These are phyloP conservation scores for Trichoderma sp. DNA, from an alignment of 2,329 filamentous ascomycete species.

Conservation along the genomic window DNA sequence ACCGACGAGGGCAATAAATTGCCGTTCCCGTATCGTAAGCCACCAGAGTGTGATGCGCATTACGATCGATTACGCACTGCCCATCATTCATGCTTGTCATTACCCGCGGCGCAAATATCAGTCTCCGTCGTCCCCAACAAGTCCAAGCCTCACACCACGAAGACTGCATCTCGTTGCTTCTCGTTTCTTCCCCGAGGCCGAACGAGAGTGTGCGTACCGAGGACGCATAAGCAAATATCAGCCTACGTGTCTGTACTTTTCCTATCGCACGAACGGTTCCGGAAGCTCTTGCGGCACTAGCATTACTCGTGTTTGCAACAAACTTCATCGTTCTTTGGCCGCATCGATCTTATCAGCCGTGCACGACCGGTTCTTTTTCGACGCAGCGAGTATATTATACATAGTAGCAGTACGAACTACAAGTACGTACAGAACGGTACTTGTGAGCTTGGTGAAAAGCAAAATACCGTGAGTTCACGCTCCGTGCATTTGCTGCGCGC, in stretches of 20 bases:
- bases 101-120: slow-evolving; percentile 15
- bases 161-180: not conserved
- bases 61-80: not conserved
- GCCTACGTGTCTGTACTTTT: not conserved
- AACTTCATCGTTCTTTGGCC: not conserved
- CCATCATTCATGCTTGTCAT: not conserved
- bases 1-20: not conserved
- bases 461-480: slow-evolving; percentile 4
- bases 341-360: not conserved
- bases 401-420: not conserved
- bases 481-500: slow-evolving; percentile 3
- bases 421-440: not conserved
- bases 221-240: slow-evolving; percentile 5
- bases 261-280: not conserved
- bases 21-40: too few relatives aligned
- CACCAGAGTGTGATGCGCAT: slow-evolving; percentile 3
- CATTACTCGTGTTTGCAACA: slow-evolving; percentile 9
- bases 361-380: not conserved
- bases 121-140: slow-evolving; percentile 9
- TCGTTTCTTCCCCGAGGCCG: not conserved
- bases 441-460: not conserved
- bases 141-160: not conserved
- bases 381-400: not conserved
- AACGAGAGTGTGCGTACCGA: not conserved
- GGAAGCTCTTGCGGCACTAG: slow-evolving; percentile 1